Conservation (phyloP, 2,329 filamentous ascomycete genomes). For the Colletotrichum trifolii region DNA sequence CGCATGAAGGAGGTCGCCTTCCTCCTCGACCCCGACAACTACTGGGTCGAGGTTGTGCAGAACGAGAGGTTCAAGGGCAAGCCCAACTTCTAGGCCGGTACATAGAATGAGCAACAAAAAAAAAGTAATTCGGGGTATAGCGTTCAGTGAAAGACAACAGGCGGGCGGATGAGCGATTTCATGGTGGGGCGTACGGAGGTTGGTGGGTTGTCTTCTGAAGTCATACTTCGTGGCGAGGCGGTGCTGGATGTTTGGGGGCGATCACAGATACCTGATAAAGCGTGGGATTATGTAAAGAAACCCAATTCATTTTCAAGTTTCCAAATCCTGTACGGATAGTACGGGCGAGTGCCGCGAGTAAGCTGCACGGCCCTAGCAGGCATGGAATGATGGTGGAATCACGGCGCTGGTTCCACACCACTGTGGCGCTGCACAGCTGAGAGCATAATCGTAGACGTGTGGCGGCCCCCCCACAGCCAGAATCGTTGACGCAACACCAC, state of each 20-base stretch:
- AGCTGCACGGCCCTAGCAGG: not conserved
- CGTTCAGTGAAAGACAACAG: conserved; percentile 10
- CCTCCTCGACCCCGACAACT: conserved; percentile 86
- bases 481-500: conserved; percentile 36
- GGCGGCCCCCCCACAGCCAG: conserved; percentile 22
- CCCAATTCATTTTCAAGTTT: not conserved
- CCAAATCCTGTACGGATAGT: not conserved
- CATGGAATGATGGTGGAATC: conserved; percentile 29
- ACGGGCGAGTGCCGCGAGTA: not conserved
- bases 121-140: not conserved
- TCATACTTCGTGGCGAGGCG: not conserved
- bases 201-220: conserved; percentile 12
- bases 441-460: not conserved
- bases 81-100: conserved; percentile 58
- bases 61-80: conserved; percentile 74
- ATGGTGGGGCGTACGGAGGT: conserved; percentile 9
- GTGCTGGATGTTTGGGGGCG: not conserved
- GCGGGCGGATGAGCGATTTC: conserved; percentile 1
- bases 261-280: not conserved
- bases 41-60: conserved; percentile 85
- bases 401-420: conserved; percentile 20
- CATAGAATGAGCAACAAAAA: not conserved
- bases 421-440: conserved; percentile 11
- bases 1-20: conserved; percentile 96
- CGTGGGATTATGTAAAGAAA: not conserved